A percentile compares a stretch with the other conserved stretches of the same genome.
phyloP scores from a whole-genome alignment of 2,329 filamentous ascomycete genomes.

The Paracoccidioides lutzii region DNA sequence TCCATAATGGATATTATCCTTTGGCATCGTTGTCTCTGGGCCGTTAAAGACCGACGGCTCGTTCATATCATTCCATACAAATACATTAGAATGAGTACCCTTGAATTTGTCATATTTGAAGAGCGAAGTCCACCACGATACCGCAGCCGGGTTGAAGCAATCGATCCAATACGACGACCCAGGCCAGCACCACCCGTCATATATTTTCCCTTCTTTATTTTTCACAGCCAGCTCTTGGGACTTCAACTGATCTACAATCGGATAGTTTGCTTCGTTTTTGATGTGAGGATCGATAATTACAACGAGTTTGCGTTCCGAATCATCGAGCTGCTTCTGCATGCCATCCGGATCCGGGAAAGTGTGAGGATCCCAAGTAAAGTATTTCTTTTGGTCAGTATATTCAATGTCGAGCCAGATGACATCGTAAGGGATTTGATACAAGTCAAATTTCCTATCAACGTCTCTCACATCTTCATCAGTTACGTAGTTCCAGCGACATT shows the following conservation, averaged over 20 bases:
- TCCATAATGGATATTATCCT: constrained; percentile 85
- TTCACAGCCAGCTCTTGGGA: constrained; percentile 71
- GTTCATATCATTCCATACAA: constrained; percentile 99
- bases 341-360: constrained; percentile 73
- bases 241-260: constrained; percentile 66
- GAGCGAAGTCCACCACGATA: constrained; percentile 79
- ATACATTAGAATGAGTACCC: constrained; percentile 73
- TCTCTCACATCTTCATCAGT: constrained; percentile 95
- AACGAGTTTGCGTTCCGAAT: constrained; percentile 78
- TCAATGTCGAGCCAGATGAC: constrained; percentile 99
- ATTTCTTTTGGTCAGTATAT: constrained; percentile 93
- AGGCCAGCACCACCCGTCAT: constrained; percentile 98
- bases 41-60: constrained; percentile 98
- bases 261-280: constrained; percentile 75
- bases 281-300: constrained; percentile 95
- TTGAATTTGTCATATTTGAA: constrained; percentile 85
- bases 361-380: constrained; percentile 91
- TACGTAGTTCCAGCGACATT: constrained; percentile 98
- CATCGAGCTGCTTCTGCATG: constrained; percentile 80
- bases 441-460: constrained; percentile 92
- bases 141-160: constrained; percentile 82
- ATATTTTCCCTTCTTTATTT: constrained; percentile 79
- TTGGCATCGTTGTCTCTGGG: constrained; percentile 96
- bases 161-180: constrained; percentile 95
- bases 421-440: constrained; percentile 89